Conservation (phyloP, 306 rosid genomes). For the Hippophae tibetana region DNA sequence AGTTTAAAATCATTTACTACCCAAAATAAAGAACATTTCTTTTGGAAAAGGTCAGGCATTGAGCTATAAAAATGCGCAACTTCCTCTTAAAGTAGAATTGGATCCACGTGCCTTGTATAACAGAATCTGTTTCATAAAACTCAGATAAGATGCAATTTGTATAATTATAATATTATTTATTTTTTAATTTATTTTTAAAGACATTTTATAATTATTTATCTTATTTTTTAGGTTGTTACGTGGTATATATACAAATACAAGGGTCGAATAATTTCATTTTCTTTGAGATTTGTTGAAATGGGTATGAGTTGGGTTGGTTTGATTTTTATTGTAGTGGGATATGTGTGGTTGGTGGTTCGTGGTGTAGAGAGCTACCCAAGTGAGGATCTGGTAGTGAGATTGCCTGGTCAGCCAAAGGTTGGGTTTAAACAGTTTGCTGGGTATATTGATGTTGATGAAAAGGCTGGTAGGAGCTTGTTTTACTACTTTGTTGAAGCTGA, state of each 20-base stretch:
- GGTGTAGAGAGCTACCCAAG: conserved; percentile 48
- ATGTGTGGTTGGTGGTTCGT: conserved; percentile 3
- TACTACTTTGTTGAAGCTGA: conserved; percentile 87
- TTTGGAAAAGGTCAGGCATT: no score
- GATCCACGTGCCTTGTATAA: no score
- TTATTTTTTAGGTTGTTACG: neutral
- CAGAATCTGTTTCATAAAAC: no score
- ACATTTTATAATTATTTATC: no score
- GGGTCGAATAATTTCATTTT: conserved; percentile 6
- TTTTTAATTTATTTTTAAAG: no score
- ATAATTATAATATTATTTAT: no score
- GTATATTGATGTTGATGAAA: conserved; percentile 66
- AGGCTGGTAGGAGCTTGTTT: conserved; percentile 63
- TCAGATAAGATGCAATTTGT: no score
- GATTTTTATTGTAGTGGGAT: conserved; percentile 9
- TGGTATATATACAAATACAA: conserved; percentile 1
- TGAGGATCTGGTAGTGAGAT: conserved; percentile 55
- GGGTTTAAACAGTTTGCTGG: conserved; percentile 71
- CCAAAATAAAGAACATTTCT: no score
- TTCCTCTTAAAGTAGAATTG: no score
- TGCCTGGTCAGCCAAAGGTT: conserved; percentile 81
- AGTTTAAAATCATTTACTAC: no score
- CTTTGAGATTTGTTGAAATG: conserved; percentile 26
- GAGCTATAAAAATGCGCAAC: no score
- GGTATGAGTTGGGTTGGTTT: conserved; percentile 35